Percentiles rank a stretch among this genome's conserved stretches.
These are phyloP conservation scores for Annona cherimola DNA, from an alignment of 164 flowering plant species.

Conservation along the genomic window DNA sequence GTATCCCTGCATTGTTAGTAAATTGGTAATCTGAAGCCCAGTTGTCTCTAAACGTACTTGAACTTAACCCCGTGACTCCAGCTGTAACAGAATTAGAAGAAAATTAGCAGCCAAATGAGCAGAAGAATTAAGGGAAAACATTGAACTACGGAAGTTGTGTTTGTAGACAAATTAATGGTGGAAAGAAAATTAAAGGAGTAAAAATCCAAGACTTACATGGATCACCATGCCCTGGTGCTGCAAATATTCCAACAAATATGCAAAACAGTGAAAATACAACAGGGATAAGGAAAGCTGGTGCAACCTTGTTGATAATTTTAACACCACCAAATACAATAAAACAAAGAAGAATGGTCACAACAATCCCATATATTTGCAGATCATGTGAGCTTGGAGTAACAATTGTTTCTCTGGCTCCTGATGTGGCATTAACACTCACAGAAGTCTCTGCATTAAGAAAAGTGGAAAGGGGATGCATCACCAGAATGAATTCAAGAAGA, in stretches of 20 bases:
- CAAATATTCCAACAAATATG: slow-evolving; percentile 73
- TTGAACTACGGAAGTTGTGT: not conserved
- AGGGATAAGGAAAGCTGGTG: slow-evolving; percentile 94
- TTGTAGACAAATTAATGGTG: not conserved
- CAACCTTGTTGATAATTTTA: slow-evolving; percentile 94
- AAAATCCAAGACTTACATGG: slow-evolving; percentile 38
- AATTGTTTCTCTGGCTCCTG: slow-evolving; percentile 36
- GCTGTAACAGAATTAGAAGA: slow-evolving; percentile 34
- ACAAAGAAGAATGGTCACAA: slow-evolving; percentile 84
- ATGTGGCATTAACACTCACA: slow-evolving; percentile 71
- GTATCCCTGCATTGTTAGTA: slow-evolving; percentile 84
- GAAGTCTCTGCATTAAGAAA: slow-evolving; percentile 52
- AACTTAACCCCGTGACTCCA: slow-evolving; percentile 90
- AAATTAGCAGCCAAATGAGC: not conserved
- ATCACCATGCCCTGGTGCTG: slow-evolving; percentile 58
- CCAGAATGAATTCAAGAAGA: not conserved
- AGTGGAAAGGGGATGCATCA: not conserved
- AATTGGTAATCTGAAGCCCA: slow-evolving; percentile 83
- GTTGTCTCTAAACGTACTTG: slow-evolving; percentile 63
- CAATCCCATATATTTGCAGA: slow-evolving; percentile 89
- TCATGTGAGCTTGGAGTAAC: slow-evolving; percentile 79
- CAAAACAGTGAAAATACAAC: slow-evolving; percentile 81
- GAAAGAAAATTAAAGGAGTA: not conserved
- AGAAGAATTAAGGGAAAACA: not conserved
- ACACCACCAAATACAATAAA: slow-evolving; percentile 99